Conservation (phyloP, 768 basidiomycete species). For the Leccinum subgranulosum region DNA sequence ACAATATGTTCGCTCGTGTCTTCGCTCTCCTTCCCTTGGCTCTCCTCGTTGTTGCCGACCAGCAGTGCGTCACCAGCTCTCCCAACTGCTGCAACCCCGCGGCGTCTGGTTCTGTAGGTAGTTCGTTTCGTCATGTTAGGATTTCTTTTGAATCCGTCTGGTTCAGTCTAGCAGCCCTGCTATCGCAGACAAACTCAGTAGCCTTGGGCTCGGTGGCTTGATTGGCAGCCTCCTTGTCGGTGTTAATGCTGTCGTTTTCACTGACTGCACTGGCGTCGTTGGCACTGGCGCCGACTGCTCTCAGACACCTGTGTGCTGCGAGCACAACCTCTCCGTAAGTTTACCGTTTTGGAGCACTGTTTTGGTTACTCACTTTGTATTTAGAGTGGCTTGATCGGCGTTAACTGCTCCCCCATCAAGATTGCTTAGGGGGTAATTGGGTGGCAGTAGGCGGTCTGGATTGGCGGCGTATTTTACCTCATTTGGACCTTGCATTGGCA, state of each 20-base stretch:
- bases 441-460: background rate
- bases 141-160: background rate
- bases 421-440: background rate
- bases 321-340: too few relatives aligned
- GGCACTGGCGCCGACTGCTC: too few relatives aligned
- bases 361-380: too few relatives aligned
- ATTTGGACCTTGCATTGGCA: background rate
- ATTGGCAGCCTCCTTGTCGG: background rate
- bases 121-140: background rate
- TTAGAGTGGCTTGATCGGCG: too few relatives aligned
- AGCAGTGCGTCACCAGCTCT: slow-evolving; percentile 12
- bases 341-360: too few relatives aligned
- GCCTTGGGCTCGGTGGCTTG: background rate
- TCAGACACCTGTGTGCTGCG: too few relatives aligned
- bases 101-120: background rate
- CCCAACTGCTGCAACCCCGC: slow-evolving; percentile 12
- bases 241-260: background rate
- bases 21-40: slow-evolving; percentile 17
- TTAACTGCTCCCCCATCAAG: background rate
- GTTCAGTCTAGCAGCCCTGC: too few relatives aligned
- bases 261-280: background rate
- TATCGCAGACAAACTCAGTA: background rate
- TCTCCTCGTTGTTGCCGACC: slow-evolving; percentile 12
- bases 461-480: background rate
- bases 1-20: slow-evolving; percentile 17